phyloP scores from a whole-genome alignment of 129 eudicot species.

The Cynara cardunculus region DNA sequence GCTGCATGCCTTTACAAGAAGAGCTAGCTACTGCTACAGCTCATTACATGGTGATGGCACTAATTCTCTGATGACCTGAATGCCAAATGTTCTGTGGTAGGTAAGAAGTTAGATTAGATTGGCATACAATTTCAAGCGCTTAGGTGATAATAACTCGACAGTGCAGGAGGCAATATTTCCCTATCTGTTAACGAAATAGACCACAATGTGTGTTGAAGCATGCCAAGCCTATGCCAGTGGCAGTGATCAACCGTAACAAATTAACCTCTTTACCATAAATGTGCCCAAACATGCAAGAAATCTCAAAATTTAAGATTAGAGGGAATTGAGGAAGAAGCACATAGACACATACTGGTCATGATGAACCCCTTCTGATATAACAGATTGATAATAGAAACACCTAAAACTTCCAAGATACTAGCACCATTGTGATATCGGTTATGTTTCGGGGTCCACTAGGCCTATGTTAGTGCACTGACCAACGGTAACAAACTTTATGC shows the following conservation, averaged over 20 bases:
- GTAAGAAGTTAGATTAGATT: neutral
- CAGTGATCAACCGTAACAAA: neutral
- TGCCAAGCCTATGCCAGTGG: neutral
- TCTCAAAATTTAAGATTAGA: neutral
- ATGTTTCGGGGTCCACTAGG: neutral
- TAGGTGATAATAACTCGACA: neutral
- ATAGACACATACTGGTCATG: neutral
- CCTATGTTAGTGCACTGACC: neutral
- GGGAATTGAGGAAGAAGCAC: neutral
- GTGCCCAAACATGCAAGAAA: neutral
- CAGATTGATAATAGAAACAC: neutral
- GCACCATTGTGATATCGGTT: neutral
- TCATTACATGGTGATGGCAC: neutral
- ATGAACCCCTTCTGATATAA: neutral
- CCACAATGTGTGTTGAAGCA: neutral
- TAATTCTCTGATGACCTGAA: neutral
- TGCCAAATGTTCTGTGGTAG: neutral
- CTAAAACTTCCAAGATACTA: neutral
- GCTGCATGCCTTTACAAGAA: neutral
- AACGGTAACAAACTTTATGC: neutral
- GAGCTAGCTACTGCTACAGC: neutral
- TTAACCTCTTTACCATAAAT: neutral
- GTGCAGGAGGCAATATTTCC: neutral
- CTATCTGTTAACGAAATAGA: neutral
- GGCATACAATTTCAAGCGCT: neutral